Evolutionary conservation across 2,329 filamentous ascomycete species (phyloP).

Genomic region (Samsoniella hepiali): DNA sequence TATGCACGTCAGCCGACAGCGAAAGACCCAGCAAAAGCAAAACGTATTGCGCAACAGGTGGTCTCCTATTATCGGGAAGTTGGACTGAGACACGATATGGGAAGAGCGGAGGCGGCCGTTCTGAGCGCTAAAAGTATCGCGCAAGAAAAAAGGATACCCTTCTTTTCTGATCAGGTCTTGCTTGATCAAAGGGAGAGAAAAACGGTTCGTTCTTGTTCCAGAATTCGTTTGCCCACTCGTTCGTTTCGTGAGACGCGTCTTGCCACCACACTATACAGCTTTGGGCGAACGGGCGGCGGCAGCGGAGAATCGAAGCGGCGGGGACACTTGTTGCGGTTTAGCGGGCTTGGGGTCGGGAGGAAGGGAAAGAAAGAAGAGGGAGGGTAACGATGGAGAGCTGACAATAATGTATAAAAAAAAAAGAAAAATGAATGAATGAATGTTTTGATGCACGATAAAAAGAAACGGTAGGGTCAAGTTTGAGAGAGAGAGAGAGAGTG

Average conservation of each 20-base stretch:
- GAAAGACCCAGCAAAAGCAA: slow-evolving; percentile 3
- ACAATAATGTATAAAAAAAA: neutral
- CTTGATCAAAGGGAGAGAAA: neutral
- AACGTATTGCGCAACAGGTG: neutral
- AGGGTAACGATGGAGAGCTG: neutral
- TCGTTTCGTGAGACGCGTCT: slow-evolving; percentile 14
- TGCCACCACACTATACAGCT: neutral
- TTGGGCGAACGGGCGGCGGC: neutral
- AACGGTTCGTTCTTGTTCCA: neutral
- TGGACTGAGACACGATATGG: slow-evolving; percentile 7
- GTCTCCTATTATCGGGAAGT: neutral
- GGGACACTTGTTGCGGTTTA: neutral
- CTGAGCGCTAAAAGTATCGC: neutral
- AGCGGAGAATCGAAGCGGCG: neutral
- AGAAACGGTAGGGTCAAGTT: neutral
- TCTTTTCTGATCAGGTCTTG: neutral
- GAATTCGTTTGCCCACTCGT: neutral
- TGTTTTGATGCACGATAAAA: neutral
- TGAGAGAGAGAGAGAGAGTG: neutral
- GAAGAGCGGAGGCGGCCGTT: slow-evolving; percentile 1
- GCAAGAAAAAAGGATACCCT: neutral
- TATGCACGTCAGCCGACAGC: slow-evolving; percentile 11
- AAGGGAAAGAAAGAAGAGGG: neutral
- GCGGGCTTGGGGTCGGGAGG: neutral
- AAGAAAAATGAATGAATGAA: slow-evolving; percentile 5